Percentiles rank a stretch among this genome's conserved stretches.
phyloP scores from a whole-genome alignment of 805 yeast genomes.

The Hanseniaspora singularis region DNA sequence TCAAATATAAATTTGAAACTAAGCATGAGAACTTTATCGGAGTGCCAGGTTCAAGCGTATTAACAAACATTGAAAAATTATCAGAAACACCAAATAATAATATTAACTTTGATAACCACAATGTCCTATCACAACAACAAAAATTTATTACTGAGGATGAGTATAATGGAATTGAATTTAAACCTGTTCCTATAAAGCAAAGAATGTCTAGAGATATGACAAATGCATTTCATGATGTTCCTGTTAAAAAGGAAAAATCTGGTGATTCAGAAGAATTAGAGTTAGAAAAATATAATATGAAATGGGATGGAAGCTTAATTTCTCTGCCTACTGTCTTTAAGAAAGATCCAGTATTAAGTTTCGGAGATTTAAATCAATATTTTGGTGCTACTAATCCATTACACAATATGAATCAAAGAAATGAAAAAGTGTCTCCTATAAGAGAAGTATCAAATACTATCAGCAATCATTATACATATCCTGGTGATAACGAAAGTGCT shows the following conservation, averaged over 20 bases:
- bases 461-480: background rate
- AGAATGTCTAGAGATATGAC: background rate
- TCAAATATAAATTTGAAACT: slow-evolving; percentile 1
- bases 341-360: slow-evolving; percentile 26
- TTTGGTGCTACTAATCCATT: slow-evolving; percentile 13
- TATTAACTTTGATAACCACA: slow-evolving; percentile 5
- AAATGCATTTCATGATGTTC: background rate
- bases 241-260: background rate
- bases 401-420: background rate
- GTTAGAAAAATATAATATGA: slow-evolving; percentile 4
- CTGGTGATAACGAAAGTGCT: no score
- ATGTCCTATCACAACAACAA: no score
- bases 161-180: slow-evolving; percentile 5
- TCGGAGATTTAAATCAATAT: slow-evolving; percentile 22
- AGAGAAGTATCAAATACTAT: background rate
- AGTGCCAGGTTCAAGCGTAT: background rate
- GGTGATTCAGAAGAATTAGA: slow-evolving; percentile 15
- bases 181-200: background rate
- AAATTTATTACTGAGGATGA: no score
- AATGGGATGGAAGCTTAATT: slow-evolving; percentile 16
- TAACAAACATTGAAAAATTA: background rate
- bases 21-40: background rate
- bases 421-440: background rate
- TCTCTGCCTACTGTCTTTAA: slow-evolving; percentile 26
- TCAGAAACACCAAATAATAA: background rate